Conservation (phyloP, 106 monocot species). For the Dendrobium chrysotoxum region DNA sequence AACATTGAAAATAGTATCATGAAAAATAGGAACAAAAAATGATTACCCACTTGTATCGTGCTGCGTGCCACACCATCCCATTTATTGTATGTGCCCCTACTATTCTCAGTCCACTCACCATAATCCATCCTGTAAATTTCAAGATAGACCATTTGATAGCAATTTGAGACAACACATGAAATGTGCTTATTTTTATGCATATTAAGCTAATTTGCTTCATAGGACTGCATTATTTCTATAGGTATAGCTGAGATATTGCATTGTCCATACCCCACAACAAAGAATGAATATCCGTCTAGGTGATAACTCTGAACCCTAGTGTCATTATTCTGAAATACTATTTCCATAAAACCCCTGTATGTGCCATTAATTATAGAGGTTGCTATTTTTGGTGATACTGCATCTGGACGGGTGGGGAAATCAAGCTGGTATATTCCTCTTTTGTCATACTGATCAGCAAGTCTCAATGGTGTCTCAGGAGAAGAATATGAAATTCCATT, state of each 20-base stretch:
- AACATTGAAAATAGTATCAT: too few relatives aligned
- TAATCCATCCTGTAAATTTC: slow-evolving; percentile 49
- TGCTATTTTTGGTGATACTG: slow-evolving; percentile 27
- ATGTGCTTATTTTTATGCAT: too few relatives aligned
- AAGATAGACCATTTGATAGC: not conserved
- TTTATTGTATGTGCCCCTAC: slow-evolving; percentile 70
- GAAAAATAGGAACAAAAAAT: not conserved
- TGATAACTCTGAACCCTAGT: slow-evolving; percentile 64
- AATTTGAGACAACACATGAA: too few relatives aligned
- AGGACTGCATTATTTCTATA: too few relatives aligned
- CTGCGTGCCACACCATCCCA: slow-evolving; percentile 70
- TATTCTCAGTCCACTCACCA: slow-evolving; percentile 66
- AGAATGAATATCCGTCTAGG: slow-evolving; percentile 77
- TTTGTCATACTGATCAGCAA: slow-evolving; percentile 49
- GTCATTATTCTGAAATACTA: slow-evolving; percentile 75
- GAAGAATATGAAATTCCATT: slow-evolving; percentile 58
- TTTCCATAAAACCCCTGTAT: slow-evolving; percentile 68
- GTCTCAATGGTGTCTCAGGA: slow-evolving; percentile 48
- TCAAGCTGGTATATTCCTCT: slow-evolving; percentile 56
- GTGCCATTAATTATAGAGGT: slow-evolving; percentile 53
- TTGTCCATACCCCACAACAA: slow-evolving; percentile 51
- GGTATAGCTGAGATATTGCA: not conserved
- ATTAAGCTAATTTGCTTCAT: too few relatives aligned
- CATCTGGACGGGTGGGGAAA: slow-evolving; percentile 45
- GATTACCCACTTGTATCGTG: slow-evolving; percentile 41